Base-by-base conservation (phyloP, 1,284 basidiomycete genomes). In the Coniophora puteana region DNA sequence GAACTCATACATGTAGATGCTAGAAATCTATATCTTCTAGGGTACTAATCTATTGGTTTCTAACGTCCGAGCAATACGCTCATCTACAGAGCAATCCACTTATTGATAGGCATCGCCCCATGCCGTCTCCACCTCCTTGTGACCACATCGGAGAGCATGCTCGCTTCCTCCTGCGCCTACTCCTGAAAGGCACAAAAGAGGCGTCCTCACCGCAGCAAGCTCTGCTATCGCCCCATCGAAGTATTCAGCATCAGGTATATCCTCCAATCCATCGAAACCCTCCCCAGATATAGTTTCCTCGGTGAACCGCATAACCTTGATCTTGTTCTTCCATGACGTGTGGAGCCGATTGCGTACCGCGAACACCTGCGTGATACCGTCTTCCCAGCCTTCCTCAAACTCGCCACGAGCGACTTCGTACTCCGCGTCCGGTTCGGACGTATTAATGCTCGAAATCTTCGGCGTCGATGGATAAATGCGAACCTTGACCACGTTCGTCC, bases 341-440 rank as follows among this genome's bases (percentile, higher is more conserved):
- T 65, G 61, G 36, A 77, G 45, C 35, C 76, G 62, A 7, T 51
- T 50, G 25, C 71, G 67, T 10, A 66, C 66, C 5, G 66, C 63
- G 16, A 54, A 55, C 18, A 82, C 62, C 36, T 69, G 68, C 17
- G 59, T 54, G 36, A 82, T 53, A 8, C 80, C 81, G 45, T 76
- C 70, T 3, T 57, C 57, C 82, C 82, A 85, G 8, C 82, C 83
- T 24, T 59, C 64, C 53, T 69, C 67, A 50, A 84, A 87, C 47
- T 75, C 70, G 4, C 54, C 54, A 12, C 68, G 63, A 40, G 79
- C 58, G 13, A 49, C 51, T 8, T 51, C 54, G 32, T 71, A 67
- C 31, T 53, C 63, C 10, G 65, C 61, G 12, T 54, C 47, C 20
- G 57, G 51, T 3, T 65, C 53, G 3, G 67, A 72, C n/a, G 67